phyloP scores from a whole-genome alignment of 2,329 filamentous ascomycete genomes.

The Nemania diffusa region DNA sequence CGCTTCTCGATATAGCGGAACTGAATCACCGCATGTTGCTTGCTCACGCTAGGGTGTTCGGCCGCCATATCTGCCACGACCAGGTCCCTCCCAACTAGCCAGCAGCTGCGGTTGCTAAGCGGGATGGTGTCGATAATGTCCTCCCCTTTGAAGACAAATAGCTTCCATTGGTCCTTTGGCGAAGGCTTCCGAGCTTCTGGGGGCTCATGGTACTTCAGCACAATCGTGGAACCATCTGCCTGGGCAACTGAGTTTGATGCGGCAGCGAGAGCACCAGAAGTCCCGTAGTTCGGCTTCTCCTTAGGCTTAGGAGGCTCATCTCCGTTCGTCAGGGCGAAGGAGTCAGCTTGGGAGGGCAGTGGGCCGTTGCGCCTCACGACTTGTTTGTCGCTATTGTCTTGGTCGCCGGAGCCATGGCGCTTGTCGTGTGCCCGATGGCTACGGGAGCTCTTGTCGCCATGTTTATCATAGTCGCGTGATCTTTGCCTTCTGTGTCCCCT shows the following conservation, averaged over 20 bases:
- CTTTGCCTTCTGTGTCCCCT: constrained; percentile 46
- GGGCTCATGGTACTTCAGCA: constrained; percentile 96
- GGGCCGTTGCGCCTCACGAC: constrained; percentile 58
- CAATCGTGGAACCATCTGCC: constrained; percentile 76
- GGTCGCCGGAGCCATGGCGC: constrained; percentile 26
- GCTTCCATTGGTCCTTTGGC: constrained; percentile 80
- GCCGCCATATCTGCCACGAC: constrained; percentile 84
- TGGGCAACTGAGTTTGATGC: constrained; percentile 83
- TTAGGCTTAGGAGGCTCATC: constrained; percentile 69
- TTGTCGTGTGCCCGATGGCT: constrained; percentile 41
- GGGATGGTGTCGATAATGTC: constrained; percentile 86
- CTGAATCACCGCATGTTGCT: constrained; percentile 95
- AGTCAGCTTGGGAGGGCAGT: constrained; percentile 68
- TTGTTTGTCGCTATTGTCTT: constrained; percentile 43
- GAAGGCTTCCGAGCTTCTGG: constrained; percentile 90
- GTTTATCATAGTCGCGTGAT: constrained; percentile 49
- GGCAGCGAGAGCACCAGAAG: constrained; percentile 84
- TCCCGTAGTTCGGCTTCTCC: constrained; percentile 87
- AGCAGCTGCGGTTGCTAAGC: constrained; percentile 81
- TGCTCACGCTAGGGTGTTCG: constrained; percentile 92
- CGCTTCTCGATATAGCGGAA: constrained; percentile 86
- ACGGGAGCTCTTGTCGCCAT: constrained; percentile 42
- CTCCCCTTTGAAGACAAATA: constrained; percentile 90
- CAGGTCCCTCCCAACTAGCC: constrained; percentile 85
- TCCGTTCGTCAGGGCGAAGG: constrained; percentile 66